Conservation (phyloP, 495 filamentous ascomycete species). For the Poronia punctata region DNA sequence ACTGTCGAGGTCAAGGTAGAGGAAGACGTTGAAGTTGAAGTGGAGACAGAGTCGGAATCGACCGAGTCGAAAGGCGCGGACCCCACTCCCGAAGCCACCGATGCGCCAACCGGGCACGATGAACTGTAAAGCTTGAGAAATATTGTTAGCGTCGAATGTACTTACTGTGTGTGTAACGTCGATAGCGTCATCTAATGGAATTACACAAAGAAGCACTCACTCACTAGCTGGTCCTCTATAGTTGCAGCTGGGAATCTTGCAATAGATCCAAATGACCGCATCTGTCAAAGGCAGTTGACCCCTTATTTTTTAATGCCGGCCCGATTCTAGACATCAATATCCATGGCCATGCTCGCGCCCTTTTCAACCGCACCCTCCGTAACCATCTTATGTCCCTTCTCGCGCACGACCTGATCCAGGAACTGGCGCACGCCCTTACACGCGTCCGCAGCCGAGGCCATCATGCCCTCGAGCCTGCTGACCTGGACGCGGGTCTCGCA, state of each 20-base stretch:
- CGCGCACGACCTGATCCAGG: conserved; percentile 61
- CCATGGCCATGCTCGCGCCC: conserved; percentile 37
- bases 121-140: conserved; percentile 33
- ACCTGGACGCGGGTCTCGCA: conserved; percentile 80
- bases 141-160: conserved; percentile 6
- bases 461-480: conserved; percentile 77
- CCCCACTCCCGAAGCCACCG: conserved; percentile 34
- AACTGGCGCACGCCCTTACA: conserved; percentile 80
- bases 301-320: conserved; percentile 3
- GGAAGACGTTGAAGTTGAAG: conserved; percentile 19
- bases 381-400: conserved; percentile 57
- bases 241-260: background rate
- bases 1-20: conserved; percentile 24
- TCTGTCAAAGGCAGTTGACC: no score
- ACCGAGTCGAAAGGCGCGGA: conserved; percentile 19
- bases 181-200: conserved; percentile 5
- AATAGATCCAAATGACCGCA: background rate
- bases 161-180: no score
- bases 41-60: conserved; percentile 12
- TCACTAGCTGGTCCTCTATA: background rate
- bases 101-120: conserved; percentile 30
- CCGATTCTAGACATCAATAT: conserved; percentile 27
- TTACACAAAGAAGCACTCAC: background rate
- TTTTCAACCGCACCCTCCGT: conserved; percentile 47
- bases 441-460: conserved; percentile 85